Conservation (phyloP, 2,329 filamentous ascomycete genomes). For the Beauveria scarabaeidicola region DNA sequence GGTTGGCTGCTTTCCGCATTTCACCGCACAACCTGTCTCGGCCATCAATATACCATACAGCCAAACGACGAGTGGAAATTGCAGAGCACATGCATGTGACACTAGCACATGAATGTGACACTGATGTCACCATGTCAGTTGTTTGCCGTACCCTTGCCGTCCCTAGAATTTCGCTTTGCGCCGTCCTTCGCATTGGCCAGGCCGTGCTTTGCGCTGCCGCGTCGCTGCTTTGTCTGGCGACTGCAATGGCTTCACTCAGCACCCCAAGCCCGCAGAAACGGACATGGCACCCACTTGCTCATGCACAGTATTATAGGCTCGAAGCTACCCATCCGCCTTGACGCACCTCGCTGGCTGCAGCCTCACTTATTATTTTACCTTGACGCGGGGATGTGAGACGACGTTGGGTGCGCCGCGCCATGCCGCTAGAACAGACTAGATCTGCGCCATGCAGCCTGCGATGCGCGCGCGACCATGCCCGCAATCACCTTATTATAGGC, state of each 20-base stretch:
- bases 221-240: background rate
- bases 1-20: background rate
- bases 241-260: background rate
- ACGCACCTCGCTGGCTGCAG: background rate
- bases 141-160: background rate
- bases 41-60: background rate
- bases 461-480: background rate
- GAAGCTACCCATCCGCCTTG: background rate
- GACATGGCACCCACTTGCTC: background rate
- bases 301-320: background rate
- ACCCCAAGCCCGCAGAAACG: background rate
- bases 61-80: background rate
- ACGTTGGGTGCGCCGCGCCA: background rate
- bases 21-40: background rate
- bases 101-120: background rate
- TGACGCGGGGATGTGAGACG: background rate
- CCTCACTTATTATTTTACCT: background rate
- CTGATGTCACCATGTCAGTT: background rate
- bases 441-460: background rate
- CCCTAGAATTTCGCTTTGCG: background rate
- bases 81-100: background rate
- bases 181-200: background rate
- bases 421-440: background rate
- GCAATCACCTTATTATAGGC: background rate
- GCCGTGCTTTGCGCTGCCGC: background rate